phyloP scores from a whole-genome alignment of 75 land plant genomes.

The Cupressus sempervirens region DNA sequence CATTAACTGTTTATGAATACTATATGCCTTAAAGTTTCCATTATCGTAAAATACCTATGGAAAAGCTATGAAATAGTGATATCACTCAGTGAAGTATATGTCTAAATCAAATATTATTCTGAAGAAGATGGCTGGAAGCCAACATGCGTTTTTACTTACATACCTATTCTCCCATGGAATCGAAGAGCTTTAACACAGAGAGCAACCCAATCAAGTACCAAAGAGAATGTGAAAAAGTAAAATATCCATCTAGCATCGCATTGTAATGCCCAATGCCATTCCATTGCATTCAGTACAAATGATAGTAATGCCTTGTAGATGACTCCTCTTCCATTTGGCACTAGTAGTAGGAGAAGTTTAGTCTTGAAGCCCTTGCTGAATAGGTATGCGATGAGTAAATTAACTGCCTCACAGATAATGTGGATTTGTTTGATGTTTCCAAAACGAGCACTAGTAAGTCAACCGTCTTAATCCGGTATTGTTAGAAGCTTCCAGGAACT shows the following conservation, averaged over 20 bases:
- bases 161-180: background rate
- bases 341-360: background rate
- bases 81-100: background rate
- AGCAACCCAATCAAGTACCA: background rate
- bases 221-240: background rate
- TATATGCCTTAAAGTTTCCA: background rate
- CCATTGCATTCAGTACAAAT: background rate
- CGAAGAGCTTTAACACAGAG: background rate
- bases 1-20: background rate
- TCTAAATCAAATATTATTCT: background rate
- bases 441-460: background rate
- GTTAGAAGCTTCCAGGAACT: background rate
- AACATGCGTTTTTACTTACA: background rate
- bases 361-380: background rate
- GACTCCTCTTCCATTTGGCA: background rate
- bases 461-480: background rate
- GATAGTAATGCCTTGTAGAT: background rate
- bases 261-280: background rate
- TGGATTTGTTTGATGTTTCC: background rate
- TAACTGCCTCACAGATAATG: too few species aligned
- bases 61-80: background rate
- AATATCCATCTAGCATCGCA: background rate
- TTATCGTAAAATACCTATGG: background rate
- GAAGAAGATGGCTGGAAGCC: background rate
- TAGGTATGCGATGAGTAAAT: background rate